Percentiles rank a stretch among this genome's conserved stretches.
These are phyloP conservation scores for Mortierella sp. DNA, from an alignment of 371 early-diverging fungal genomes.

Conservation along the genomic window DNA sequence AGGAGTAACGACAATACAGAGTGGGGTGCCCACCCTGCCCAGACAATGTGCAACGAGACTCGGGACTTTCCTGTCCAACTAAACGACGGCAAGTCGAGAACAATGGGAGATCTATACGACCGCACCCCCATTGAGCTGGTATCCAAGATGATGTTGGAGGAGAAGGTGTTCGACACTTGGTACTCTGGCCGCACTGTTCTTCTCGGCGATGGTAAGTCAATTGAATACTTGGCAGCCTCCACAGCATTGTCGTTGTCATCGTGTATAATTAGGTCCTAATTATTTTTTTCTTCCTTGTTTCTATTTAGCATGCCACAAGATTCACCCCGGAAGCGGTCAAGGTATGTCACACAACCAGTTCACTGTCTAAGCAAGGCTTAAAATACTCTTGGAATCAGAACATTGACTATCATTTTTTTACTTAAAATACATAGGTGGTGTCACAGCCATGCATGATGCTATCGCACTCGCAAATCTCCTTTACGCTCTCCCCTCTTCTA, in stretches of 20 bases:
- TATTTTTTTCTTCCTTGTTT: background rate
- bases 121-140: background rate
- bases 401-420: background rate
- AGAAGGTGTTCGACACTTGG: slow-evolving; percentile 17
- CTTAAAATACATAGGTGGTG: background rate
- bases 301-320: background rate
- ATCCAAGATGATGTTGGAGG: slow-evolving; percentile 8
- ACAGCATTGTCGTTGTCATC: too few species aligned
- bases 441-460: slow-evolving; percentile 3
- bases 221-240: too few species aligned
- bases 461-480: background rate
- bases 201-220: slow-evolving; percentile 14
- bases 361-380: too few species aligned
- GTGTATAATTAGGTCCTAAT: too few species aligned
- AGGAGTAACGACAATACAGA: background rate
- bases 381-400: background rate
- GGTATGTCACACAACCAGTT: background rate
- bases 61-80: background rate
- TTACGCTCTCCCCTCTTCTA: background rate
- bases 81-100: background rate
- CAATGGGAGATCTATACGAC: slow-evolving; percentile 8
- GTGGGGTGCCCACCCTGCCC: background rate
- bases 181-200: slow-evolving; percentile 6
- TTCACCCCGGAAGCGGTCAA: background rate
- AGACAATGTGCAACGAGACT: slow-evolving; percentile 6